These are phyloP conservation scores for Acanthamoeba culbertsoni DNA, from an alignment of 208 protist genomes.

Conservation along the genomic window DNA sequence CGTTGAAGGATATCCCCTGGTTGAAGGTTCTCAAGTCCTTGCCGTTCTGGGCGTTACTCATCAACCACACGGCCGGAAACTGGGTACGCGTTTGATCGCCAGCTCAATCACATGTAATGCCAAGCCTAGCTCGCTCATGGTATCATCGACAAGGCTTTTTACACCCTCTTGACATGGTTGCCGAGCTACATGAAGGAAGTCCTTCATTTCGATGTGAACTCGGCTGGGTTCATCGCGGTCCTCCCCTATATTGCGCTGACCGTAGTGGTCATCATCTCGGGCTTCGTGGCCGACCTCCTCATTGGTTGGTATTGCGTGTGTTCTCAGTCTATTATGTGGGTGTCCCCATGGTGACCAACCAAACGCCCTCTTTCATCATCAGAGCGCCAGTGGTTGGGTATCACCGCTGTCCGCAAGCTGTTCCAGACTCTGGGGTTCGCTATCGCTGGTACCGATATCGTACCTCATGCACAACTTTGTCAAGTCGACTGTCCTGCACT, in stretches of 20 bases:
- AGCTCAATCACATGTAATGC: too few species aligned
- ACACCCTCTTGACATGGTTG: conserved; percentile 48
- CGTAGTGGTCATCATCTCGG: not conserved
- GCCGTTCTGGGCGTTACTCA: conserved; percentile 53
- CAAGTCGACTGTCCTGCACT: not conserved
- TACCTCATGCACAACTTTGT: not conserved
- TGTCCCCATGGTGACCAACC: not conserved
- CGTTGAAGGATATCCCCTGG: conserved; percentile 18
- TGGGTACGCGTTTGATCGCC: too few species aligned
- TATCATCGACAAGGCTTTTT: conserved; percentile 59
- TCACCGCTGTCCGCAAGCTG: not conserved
- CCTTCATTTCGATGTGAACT: conserved; percentile 15
- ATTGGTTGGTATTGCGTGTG: not conserved
- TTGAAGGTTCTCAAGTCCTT: conserved; percentile 1
- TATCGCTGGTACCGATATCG: not conserved
- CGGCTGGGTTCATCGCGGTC: conserved; percentile 49
- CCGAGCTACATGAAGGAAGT: conserved; percentile 48
- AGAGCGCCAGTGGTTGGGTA: conserved; percentile 17
- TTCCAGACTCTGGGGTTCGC: not conserved
- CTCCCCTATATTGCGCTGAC: conserved; percentile 43
- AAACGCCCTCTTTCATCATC: not conserved
- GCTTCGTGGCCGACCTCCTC: conserved; percentile 21
- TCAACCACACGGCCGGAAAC: conserved; percentile 40
- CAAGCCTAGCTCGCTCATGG: too few species aligned
- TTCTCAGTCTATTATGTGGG: too few species aligned